Evolutionary conservation across 2,329 filamentous ascomycete genomes (phyloP).

Genomic region (Pyrenophora teres): DNA sequence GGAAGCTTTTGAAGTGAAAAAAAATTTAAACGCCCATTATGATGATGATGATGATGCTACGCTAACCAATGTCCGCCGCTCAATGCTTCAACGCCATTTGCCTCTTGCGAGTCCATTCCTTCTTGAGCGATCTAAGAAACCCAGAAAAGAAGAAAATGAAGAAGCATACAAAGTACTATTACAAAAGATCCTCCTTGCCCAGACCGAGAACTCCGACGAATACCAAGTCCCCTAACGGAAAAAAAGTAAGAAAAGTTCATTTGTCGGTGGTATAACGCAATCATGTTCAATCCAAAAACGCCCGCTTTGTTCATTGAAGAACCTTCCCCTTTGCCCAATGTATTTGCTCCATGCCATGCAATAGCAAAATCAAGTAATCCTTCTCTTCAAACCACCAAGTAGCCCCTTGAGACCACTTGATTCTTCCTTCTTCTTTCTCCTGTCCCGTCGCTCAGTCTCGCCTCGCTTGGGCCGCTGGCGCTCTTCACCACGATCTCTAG

Average conservation of each 20-base stretch:
- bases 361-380: slow-evolving; percentile 23
- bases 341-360: neutral
- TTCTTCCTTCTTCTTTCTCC: slow-evolving; percentile 39
- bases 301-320: slow-evolving; percentile 16
- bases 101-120: slow-evolving; percentile 6
- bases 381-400: slow-evolving; percentile 41
- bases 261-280: slow-evolving; percentile 23
- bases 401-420: slow-evolving; percentile 36
- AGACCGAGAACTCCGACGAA: slow-evolving; percentile 3
- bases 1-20: neutral
- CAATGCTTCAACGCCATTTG: neutral
- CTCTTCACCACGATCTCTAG: slow-evolving; percentile 33
- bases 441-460: slow-evolving; percentile 30
- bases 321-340: neutral
- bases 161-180: slow-evolving; percentile 6
- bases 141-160: neutral
- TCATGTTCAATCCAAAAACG: slow-evolving; percentile 15
- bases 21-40: neutral
- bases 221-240: neutral
- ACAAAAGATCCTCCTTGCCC: slow-evolving; percentile 10
- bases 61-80: no score
- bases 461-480: slow-evolving; percentile 27
- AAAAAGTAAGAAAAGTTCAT: neutral
- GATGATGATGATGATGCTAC: no score
- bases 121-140: slow-evolving; percentile 2